These are phyloP conservation scores for Danielia oregonensis DNA, from an alignment of 805 yeast genomes.

Conservation along the genomic window DNA sequence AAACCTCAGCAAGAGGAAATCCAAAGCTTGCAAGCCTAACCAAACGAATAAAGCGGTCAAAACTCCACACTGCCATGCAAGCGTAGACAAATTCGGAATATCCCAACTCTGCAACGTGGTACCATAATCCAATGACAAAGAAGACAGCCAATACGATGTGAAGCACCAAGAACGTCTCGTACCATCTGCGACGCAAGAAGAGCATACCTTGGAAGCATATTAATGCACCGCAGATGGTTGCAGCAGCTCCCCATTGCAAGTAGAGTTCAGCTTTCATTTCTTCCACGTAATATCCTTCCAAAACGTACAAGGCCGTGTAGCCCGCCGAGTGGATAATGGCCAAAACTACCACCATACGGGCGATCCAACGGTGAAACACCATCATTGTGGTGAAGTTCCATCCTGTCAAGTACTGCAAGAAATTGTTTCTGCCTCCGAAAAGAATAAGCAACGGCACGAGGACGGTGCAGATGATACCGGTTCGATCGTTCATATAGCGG, in stretches of 20 bases:
- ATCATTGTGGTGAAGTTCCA: slow-evolving; percentile 17
- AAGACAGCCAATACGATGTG: slow-evolving; percentile 15
- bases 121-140: slow-evolving; percentile 15
- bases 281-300: slow-evolving; percentile 1
- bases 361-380: slow-evolving; percentile 17
- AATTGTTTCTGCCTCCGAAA: slow-evolving; percentile 18
- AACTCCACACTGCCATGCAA: slow-evolving; percentile 26
- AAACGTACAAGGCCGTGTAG: slow-evolving; percentile 6
- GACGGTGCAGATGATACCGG: slow-evolving; percentile 15
- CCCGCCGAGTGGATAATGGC: slow-evolving; percentile 13
- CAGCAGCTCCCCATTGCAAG: slow-evolving; percentile 13
- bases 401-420: slow-evolving; percentile 17
- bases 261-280: slow-evolving; percentile 8
- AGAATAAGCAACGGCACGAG: slow-evolving; percentile 15
- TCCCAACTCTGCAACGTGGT: slow-evolving; percentile 8
- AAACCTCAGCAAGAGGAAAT: slow-evolving; percentile 28
- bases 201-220: slow-evolving; percentile 17
- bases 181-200: slow-evolving; percentile 11
- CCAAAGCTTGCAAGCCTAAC: slow-evolving; percentile 30
- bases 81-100: slow-evolving; percentile 11
- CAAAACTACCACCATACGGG: slow-evolving; percentile 13
- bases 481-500: slow-evolving; percentile 12
- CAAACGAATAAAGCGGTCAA: slow-evolving; percentile 31
- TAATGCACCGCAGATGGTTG: slow-evolving; percentile 9
- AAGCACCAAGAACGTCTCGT: slow-evolving; percentile 15